Percentiles rank a stretch among this genome's conserved stretches.
phyloP scores from a whole-genome alignment of 768 basidiomycete genomes.

The Trametes gibbosa region DNA sequence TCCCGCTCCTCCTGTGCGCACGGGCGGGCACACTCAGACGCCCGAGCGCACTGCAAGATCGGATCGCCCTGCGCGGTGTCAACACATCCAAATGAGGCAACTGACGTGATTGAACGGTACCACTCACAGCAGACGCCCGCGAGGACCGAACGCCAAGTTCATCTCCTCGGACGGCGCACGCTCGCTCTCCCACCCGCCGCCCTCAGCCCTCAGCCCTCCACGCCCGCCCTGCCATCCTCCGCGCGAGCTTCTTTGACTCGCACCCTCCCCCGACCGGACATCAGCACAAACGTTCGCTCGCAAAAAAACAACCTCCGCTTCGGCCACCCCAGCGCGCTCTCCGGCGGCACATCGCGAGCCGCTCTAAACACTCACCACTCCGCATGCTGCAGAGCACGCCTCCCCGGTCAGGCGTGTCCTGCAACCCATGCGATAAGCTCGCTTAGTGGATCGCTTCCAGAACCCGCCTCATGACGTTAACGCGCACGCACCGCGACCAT shows the following conservation, averaged over 20 bases:
- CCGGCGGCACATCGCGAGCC: not conserved
- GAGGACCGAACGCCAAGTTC: not conserved
- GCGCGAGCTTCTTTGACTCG: too few species aligned
- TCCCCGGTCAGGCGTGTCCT: not conserved
- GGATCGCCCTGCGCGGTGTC: not conserved
- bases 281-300: not conserved
- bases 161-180: conserved; percentile 9
- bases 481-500: not conserved
- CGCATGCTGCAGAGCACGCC: not conserved
- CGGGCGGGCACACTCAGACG: too few species aligned
- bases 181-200: too few species aligned
- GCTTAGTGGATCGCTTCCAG: not conserved
- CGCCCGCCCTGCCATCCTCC: too few species aligned
- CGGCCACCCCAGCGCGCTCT: not conserved
- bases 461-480: conserved; percentile 10
- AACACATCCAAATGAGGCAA: conserved; percentile 6
- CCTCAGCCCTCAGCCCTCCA: too few species aligned
- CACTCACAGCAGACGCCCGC: not conserved
- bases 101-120: not conserved
- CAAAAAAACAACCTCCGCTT: not conserved
- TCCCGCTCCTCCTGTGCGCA: too few species aligned
- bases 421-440: conserved; percentile 1
- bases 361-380: not conserved
- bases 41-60: not conserved
- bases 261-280: too few species aligned